These are phyloP conservation scores for Alternaria solani DNA, from an alignment of 2,329 filamentous ascomycete genomes.

Conservation along the genomic window DNA sequence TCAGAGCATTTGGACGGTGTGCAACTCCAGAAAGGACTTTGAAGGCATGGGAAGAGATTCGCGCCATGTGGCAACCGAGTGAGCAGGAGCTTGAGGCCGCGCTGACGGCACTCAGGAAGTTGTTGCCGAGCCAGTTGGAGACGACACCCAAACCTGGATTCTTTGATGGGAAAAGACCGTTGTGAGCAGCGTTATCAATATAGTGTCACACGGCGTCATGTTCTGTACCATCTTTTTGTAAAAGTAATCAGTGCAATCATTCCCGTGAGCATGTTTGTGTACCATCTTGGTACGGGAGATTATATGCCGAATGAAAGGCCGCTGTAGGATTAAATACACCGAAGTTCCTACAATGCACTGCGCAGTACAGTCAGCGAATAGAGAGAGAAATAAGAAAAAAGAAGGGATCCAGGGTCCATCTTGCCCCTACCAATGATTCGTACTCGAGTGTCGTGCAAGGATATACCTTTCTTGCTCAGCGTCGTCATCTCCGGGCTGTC, in stretches of 20 bases:
- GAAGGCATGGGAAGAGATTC: conserved; percentile 61
- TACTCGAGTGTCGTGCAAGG: not conserved
- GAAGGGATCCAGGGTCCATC: not conserved
- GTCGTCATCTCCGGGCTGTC: not conserved
- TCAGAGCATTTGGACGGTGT: conserved; percentile 68
- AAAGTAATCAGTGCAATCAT: not conserved
- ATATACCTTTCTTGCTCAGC: not conserved
- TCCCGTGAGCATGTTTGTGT: not conserved
- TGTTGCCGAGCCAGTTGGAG: conserved; percentile 27
- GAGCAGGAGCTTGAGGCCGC: conserved; percentile 45
- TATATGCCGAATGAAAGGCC: not conserved
- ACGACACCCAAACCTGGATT: not conserved
- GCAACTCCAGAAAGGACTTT: conserved; percentile 61
- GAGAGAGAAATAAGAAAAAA: not conserved
- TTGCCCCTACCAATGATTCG: not conserved
- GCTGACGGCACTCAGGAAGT: conserved; percentile 32
- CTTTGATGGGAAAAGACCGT: conserved; percentile 5
- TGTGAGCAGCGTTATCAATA: not conserved
- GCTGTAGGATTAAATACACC: not conserved
- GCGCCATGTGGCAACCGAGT: conserved; percentile 48
- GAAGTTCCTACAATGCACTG: not conserved
- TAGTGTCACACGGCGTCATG: not conserved
- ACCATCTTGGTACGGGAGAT: not conserved
- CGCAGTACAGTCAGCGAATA: not conserved
- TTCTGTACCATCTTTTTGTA: not conserved